Percentiles rank a stretch among this genome's conserved stretches.
These are phyloP conservation scores for Colletotrichum tropicale DNA, from an alignment of 2,329 filamentous ascomycete genomes.

Conservation along the genomic window DNA sequence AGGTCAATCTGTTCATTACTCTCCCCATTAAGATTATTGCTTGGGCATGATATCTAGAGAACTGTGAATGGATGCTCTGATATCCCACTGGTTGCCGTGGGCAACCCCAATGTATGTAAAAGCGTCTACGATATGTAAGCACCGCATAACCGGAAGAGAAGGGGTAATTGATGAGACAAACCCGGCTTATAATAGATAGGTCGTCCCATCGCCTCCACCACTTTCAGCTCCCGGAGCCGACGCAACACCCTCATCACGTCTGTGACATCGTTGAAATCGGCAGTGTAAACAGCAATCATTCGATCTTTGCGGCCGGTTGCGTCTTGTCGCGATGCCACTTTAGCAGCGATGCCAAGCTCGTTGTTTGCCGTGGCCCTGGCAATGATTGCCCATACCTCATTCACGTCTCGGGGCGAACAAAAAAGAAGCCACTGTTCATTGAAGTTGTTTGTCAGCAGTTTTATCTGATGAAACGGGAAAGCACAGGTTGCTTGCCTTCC, in stretches of 20 bases:
- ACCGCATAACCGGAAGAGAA: slow-evolving; percentile 32
- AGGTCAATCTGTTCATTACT: background rate
- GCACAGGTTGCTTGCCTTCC: slow-evolving; percentile 59
- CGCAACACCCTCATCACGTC: slow-evolving; percentile 74
- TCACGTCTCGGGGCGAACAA: slow-evolving; percentile 55
- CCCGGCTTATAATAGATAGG: slow-evolving; percentile 82
- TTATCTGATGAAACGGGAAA: background rate
- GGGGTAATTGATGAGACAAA: slow-evolving; percentile 22
- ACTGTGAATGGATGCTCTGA: slow-evolving; percentile 64
- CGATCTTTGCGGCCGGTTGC: slow-evolving; percentile 48
- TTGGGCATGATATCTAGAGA: slow-evolving; percentile 43
- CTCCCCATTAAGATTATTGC: background rate
- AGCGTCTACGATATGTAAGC: slow-evolving; percentile 53
- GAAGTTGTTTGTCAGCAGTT: background rate
- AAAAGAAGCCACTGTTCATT: slow-evolving; percentile 75
- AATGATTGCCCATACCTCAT: slow-evolving; percentile 69
- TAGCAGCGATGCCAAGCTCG: slow-evolving; percentile 74
- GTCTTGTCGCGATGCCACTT: slow-evolving; percentile 67
- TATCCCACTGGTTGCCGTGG: slow-evolving; percentile 63
- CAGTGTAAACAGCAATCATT: slow-evolving; percentile 80
- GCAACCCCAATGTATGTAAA: slow-evolving; percentile 71
- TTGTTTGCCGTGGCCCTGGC: slow-evolving; percentile 71
- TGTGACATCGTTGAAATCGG: slow-evolving; percentile 70
- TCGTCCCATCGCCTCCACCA: slow-evolving; percentile 53
- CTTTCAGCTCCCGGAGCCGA: slow-evolving; percentile 64